These are phyloP conservation scores for Candida michaelii DNA, from an alignment of 805 yeast genomes.

Conservation along the genomic window DNA sequence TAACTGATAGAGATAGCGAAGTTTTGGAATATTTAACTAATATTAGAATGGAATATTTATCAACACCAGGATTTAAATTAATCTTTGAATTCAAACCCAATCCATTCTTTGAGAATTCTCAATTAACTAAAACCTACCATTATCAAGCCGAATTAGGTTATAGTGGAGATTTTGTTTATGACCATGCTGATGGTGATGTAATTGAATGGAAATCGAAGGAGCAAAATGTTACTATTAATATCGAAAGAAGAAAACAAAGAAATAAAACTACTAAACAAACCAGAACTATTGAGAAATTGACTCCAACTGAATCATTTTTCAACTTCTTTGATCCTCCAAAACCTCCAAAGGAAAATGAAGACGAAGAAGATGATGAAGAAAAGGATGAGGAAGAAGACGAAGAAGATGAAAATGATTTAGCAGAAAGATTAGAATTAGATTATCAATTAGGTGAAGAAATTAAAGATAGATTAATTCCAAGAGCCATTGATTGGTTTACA, in stretches of 20 bases:
- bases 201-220: conserved; percentile 84
- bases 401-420: conserved; percentile 72
- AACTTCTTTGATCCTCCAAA: conserved; percentile 93
- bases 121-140: conserved; percentile 81
- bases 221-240: conserved; percentile 75
- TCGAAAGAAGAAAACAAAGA: conserved; percentile 96
- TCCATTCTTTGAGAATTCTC: conserved; percentile 71
- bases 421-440: conserved; percentile 83
- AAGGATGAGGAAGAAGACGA: conserved; percentile 50
- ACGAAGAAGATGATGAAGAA: conserved; percentile 51
- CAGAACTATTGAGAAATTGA: conserved; percentile 88
- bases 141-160: conserved; percentile 93
- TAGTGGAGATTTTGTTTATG: conserved; percentile 94
- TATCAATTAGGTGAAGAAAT: conserved; percentile 95
- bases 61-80: conserved; percentile 84
- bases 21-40: conserved; percentile 69
- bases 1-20: conserved; percentile 87
- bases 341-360: conserved; percentile 53
- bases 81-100: conserved; percentile 77
- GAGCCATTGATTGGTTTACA: conserved; percentile 98
- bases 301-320: conserved; percentile 95
- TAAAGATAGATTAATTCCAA: conserved; percentile 92
- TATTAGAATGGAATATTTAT: conserved; percentile 75
- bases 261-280: conserved; percentile 96
- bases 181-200: conserved; percentile 89